These are phyloP conservation scores for Penicillium odoratum DNA, from an alignment of 495 filamentous ascomycete genomes.

Conservation along the genomic window DNA sequence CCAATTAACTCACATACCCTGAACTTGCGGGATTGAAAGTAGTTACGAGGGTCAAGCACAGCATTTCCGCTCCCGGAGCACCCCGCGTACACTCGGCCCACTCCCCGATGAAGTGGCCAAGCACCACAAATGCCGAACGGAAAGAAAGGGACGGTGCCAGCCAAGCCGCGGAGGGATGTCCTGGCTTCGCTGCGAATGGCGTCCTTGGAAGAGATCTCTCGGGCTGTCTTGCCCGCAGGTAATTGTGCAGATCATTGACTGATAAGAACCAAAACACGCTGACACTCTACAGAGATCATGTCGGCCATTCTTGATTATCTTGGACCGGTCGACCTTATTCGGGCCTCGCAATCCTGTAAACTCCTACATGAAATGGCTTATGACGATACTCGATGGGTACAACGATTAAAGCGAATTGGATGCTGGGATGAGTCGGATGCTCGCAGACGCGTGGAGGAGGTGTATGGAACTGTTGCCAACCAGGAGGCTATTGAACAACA, in stretches of 20 bases:
- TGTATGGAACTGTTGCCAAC: conserved; percentile 65
- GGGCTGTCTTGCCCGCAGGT: conserved; percentile 80
- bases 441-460: conserved; percentile 71
- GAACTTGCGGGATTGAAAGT: background rate
- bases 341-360: conserved; percentile 82
- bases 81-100: conserved; percentile 11
- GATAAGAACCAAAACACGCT: conserved; percentile 12
- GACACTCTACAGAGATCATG: conserved; percentile 69
- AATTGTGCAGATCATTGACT: conserved; percentile 20
- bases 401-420: conserved; percentile 76
- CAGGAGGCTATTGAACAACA: conserved; percentile 53
- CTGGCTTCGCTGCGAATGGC: conserved; percentile 71
- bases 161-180: conserved; percentile 57
- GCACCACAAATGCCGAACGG: conserved; percentile 58
- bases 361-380: conserved; percentile 98
- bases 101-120: conserved; percentile 37
- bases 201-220: conserved; percentile 71
- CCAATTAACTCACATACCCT: background rate
- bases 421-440: conserved; percentile 93
- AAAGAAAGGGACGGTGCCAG: conserved; percentile 57
- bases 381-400: conserved; percentile 95
- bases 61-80: background rate
- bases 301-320: conserved; percentile 86
- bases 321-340: conserved; percentile 76
- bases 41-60: background rate